Evolutionary conservation across 306 rosid species (phyloP).

Genomic region (Rubus parviflorus): DNA sequence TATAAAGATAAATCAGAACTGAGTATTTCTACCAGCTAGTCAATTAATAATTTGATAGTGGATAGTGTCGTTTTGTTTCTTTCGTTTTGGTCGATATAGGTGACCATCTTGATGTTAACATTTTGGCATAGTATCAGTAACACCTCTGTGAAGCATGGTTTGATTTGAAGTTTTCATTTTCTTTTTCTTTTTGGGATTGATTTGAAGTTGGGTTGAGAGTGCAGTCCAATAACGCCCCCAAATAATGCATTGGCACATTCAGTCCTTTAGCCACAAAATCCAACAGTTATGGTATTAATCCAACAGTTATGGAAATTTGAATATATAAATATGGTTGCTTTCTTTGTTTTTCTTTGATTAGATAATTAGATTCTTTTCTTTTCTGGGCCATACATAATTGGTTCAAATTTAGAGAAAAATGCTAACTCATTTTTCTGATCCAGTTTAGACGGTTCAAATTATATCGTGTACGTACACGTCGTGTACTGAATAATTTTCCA

Average conservation of each 20-base stretch:
- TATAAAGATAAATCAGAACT: background rate
- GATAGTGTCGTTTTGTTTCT: background rate
- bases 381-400: constrained; percentile 4
- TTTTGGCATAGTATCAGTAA: background rate
- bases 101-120: background rate
- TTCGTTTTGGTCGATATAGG: background rate
- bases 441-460: too few relatives aligned
- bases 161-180: background rate
- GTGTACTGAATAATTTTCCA: too few relatives aligned
- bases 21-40: background rate
- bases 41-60: background rate
- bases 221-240: background rate
- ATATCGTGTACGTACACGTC: too few relatives aligned
- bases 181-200: background rate
- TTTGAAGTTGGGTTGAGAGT: background rate
- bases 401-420: background rate
- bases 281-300: background rate
- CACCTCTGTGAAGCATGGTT: background rate
- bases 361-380: background rate
- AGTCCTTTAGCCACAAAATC: background rate
- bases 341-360: background rate
- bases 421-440: too few relatives aligned
- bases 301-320: background rate
- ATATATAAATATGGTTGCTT: background rate
- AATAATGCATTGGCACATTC: constrained; percentile 5